These are phyloP conservation scores for Thalia dealbata DNA, from an alignment of 176 grass and related monocot species.

Conservation along the genomic window DNA sequence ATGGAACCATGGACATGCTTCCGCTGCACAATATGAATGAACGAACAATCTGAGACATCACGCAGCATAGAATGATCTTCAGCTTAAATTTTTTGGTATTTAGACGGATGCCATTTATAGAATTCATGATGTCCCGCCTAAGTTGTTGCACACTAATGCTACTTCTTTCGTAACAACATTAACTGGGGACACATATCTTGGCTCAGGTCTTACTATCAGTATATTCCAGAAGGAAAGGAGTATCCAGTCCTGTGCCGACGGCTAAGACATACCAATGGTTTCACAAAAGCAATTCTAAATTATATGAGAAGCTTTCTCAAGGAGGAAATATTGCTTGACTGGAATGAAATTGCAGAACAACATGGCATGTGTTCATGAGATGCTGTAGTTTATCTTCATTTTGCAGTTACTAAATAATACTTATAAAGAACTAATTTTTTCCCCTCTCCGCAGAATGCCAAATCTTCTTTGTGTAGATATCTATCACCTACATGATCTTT, in stretches of 20 bases:
- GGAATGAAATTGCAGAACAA: slow-evolving; percentile 70
- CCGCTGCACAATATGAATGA: background rate
- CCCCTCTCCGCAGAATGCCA: background rate
- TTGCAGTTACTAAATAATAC: background rate
- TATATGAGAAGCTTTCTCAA: slow-evolving; percentile 36
- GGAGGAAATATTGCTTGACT: slow-evolving; percentile 72
- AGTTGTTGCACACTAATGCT: background rate
- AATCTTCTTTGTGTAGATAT: background rate
- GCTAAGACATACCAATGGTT: slow-evolving; percentile 27
- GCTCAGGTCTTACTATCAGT: slow-evolving; percentile 79
- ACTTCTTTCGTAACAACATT: background rate
- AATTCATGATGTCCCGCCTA: background rate
- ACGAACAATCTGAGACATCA: background rate
- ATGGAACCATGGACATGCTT: background rate
- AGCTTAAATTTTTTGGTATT: background rate
- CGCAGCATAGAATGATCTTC: background rate
- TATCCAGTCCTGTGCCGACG: slow-evolving; percentile 74
- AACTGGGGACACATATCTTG: slow-evolving; percentile 6
- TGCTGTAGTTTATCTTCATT: background rate
- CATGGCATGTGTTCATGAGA: slow-evolving; percentile 36
- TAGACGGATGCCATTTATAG: background rate
- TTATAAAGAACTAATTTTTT: background rate
- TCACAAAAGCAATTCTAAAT: slow-evolving; percentile 35
- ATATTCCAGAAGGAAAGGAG: slow-evolving; percentile 69
- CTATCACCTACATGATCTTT: background rate